Evolutionary conservation across 495 filamentous ascomycete species (phyloP).

Genomic region (Aspergillus affinis): DNA sequence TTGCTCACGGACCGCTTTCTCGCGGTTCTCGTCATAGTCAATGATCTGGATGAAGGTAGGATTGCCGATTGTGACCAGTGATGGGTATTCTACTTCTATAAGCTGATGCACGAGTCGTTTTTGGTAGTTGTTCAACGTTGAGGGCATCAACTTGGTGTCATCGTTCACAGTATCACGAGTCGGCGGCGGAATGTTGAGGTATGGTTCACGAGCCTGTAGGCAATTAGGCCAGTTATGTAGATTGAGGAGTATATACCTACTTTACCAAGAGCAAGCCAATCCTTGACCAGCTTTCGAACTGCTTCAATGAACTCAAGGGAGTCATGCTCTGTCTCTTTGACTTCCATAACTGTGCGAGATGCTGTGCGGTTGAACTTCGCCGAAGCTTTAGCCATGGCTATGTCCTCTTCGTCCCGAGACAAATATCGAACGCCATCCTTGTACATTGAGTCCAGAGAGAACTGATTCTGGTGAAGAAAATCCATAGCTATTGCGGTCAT

Average conservation of each 20-base stretch:
- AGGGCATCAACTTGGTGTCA: slow-evolving; percentile 12
- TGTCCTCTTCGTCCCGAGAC: slow-evolving; percentile 60
- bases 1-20: slow-evolving; percentile 40
- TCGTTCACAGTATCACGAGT: slow-evolving; percentile 3
- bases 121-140: slow-evolving; percentile 49
- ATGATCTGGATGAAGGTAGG: slow-evolving; percentile 54
- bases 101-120: slow-evolving; percentile 69
- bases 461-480: slow-evolving; percentile 63
- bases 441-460: slow-evolving; percentile 59
- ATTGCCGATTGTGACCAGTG: slow-evolving; percentile 46
- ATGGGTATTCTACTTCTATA: slow-evolving; percentile 61
- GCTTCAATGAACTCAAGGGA: slow-evolving; percentile 55
- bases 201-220: slow-evolving; percentile 22
- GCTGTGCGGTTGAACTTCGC: slow-evolving; percentile 35
- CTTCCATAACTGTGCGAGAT: slow-evolving; percentile 38
- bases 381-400: slow-evolving; percentile 30
- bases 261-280: slow-evolving; percentile 41
- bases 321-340: slow-evolving; percentile 54
- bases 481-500: slow-evolving; percentile 46
- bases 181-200: slow-evolving; percentile 34
- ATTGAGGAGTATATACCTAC: slow-evolving; percentile 16
- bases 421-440: slow-evolving; percentile 66
- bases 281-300: slow-evolving; percentile 42
- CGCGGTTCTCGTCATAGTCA: slow-evolving; percentile 45
- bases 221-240: background rate